Base-by-base conservation (phyloP, 176 grass and related monocot species). In the Cenchrus purpureus region DNA sequence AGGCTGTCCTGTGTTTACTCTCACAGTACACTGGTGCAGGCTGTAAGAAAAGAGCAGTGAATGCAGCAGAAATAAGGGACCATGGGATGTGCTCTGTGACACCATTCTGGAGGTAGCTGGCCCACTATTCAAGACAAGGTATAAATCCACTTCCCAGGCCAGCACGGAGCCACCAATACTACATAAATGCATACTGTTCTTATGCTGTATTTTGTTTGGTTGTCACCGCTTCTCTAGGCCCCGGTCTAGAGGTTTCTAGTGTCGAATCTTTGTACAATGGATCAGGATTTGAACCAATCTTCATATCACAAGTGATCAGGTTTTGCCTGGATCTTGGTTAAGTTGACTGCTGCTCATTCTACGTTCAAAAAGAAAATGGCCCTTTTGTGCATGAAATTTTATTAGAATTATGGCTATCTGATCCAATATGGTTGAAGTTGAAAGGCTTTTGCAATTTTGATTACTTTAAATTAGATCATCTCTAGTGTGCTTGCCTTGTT, bases 41-140 rank as follows among this genome's bases (percentile, higher is more conserved):
- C 85, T 91, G 89, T 84, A 87, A 91, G 70, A 85, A 91, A n/a
- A 67, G 65, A 71, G 76, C 85, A 85, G 81, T 81, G 85, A 91
- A 81, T 88, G 81, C 81, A 88, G 81, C 34, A 71, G 48, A 84
- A 83, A 81, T 84, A 83, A 87, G 68, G 85, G 89, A 91, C 89
- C 89, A 91, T 87, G 69, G 80, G 80, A 76, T 84, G 84, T 83
- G 84, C 81, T 71, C 69, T 76, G 55, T 76, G 85, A 76, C 76
- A 85, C 77, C 77, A 88, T 65, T 54, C 76, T 88, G 71, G 64
- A 77, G 61, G 56, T 81, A 66, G 85, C 71, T 85, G 85, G 77
- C 82, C 85, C 89, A 88, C 85, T 88, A 88, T 91, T 88, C 82
- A 91, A 88, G 81, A 85, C 89, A 85, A 91, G 85, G 89, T 83